These are phyloP conservation scores for Asterionellopsis glacialis DNA, from an alignment of 108 stramenopile genomes.

Conservation along the genomic window DNA sequence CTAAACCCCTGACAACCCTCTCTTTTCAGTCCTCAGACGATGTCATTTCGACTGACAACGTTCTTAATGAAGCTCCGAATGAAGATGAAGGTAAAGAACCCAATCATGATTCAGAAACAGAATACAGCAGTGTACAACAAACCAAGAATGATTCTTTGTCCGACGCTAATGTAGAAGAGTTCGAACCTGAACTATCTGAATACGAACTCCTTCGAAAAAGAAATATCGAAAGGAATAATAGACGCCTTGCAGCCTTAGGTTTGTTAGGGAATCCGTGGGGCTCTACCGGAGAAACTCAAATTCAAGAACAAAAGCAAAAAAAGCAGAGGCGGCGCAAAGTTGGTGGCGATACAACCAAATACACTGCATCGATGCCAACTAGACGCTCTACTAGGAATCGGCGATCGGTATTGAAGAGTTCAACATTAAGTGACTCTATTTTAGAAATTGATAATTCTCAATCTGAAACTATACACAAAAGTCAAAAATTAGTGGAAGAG, in stretches of 20 bases:
- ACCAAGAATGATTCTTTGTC: background rate
- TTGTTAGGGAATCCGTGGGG: slow-evolving; percentile 19
- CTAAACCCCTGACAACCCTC: no score
- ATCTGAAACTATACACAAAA: background rate
- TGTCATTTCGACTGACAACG: no score
- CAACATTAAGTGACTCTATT: background rate
- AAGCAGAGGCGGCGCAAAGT: background rate
- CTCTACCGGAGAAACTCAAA: background rate
- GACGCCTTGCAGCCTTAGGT: slow-evolving; percentile 8
- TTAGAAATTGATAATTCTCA: background rate
- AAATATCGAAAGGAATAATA: slow-evolving; percentile 2
- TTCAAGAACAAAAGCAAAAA: background rate
- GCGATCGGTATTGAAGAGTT: slow-evolving; percentile 13
- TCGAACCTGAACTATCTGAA: slow-evolving; percentile 8
- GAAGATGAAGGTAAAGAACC: background rate
- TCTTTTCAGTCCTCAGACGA: no score
- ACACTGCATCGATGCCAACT: background rate
- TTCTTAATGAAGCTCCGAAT: background rate
- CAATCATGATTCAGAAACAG: slow-evolving; percentile 4
- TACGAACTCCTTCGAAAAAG: slow-evolving; percentile 17
- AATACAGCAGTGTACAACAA: background rate
- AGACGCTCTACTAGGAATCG: background rate
- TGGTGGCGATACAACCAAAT: background rate
- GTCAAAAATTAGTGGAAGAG: background rate
- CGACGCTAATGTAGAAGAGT: no score